Base-by-base conservation (phyloP, 2,329 filamentous ascomycete species). In the Pyricularia pennisetigena region DNA sequence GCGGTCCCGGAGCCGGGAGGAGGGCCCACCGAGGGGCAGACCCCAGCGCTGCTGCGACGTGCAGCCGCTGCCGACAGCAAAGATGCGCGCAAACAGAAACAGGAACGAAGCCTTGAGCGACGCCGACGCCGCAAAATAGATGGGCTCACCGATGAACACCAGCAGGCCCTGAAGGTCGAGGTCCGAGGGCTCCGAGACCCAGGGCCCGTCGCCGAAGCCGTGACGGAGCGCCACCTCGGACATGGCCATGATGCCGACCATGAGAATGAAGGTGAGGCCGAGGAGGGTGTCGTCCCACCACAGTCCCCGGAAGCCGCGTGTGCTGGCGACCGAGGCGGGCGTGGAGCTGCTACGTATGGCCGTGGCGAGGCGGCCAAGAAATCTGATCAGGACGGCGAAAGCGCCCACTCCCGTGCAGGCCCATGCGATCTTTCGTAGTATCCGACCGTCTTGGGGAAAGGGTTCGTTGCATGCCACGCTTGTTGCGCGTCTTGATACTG, bases 261-360 rank as follows among this genome's bases (percentile, higher is more conserved):
- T n/a, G 20, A 41, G 10, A 5, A 35, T 16, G 32, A 35, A 65
- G 28, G 29, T 65, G 8, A 35, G 1, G 23, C 26, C 7, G 16
- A 65, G 64, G 30, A 65, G 29, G 6, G 64, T 32, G 64, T 65
- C 64, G 32, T 65, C 64, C 64, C 64, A 65, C 64, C 64, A 65
- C 3, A 65, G 26, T 2, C 64, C 30, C 0, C 30, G 30, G 4
- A n/a, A 35, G 28, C 64, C 64, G 2, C 64, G 64, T 3, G 14
- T 65, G 57, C 10, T 61, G 57, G 57, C 57, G 4, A 8, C 2
- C n/a, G 64, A 35, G 64, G 10, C 12, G 16, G 16, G 9, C 16
- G 9, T 30, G 29, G 20, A 20, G 9, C 20, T 30, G 16, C 26
- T 30, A 9, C n/a, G 30, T 9, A 23, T 41, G 23, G 64, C 64